Base-by-base conservation (phyloP, 1,284 basidiomycete species). In the Leccinum huronense region DNA sequence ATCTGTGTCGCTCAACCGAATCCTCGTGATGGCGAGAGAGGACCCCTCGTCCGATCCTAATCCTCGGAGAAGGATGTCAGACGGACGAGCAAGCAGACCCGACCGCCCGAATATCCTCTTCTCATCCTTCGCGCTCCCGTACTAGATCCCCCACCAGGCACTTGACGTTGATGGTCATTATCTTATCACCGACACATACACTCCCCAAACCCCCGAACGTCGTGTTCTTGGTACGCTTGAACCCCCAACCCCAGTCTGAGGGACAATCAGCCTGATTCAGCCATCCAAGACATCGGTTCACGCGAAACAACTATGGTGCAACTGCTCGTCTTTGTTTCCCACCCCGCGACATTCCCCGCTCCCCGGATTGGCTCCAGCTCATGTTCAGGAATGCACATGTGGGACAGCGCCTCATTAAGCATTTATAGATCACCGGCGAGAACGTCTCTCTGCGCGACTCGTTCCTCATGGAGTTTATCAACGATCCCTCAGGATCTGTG, bases 401-500 rank as follows among this genome's bases (percentile, higher is more conserved):
- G 48, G 48, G 23, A 27, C 23, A 51, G 48, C 13, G 7, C 48
- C 11, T 51, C 48, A 51, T 11, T 51, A 23, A 51, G 13, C 48
- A 23, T 48, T 38, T 57, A 61, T 31, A 55, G 48, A 59, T 58
- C 3, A 38, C 4, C 10, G 33, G 51, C 56, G 61, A 61, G 61
- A 60, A 65, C 56, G 33, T 13, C 11, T 19, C 23, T n/a, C 54
- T 51, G 13, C 11, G 19, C 34, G 51, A 51, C 23, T 7, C 23
- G 23, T 38, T 64, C 67, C 68, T 58, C 66, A 68, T 64, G 66
- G 30, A 55, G 14, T 33, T 40, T 63, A 64, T 66, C 62, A 59
- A 56, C 45, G 42, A 85, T 14, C 48, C 48, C 48, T 51, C 48
- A 27, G 48, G 23, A 27, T 27, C 48, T 51, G 48, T 51, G 68